Base-by-base conservation (phyloP, 495 filamentous ascomycete genomes). In the Neurospora tetraspora region DNA sequence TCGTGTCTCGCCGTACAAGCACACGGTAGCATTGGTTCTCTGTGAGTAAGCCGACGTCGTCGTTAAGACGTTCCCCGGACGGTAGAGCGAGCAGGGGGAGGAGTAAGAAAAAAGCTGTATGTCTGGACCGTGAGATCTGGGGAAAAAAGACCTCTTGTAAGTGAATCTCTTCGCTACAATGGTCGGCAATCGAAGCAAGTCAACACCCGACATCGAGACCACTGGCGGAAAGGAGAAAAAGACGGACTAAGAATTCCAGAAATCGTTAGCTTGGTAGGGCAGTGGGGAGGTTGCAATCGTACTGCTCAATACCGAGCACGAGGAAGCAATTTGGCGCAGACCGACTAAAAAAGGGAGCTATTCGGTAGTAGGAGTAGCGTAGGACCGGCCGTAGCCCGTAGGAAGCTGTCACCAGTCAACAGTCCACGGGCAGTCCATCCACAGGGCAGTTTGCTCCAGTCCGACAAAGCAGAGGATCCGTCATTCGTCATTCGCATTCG, bases 1-100 rank as follows among this genome's bases (percentile, higher is more conserved):
- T 72, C 31, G 77, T 78, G 76, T n/a, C n/a, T n/a, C n/a, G n/a
- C n/a, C n/a, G n/a, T n/a, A n/a, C 38, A 74, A 71, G 70, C 72
- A 16, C 12, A 42, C 5, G 39, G 39, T 42, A 42, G 39, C 36
- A 23, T 39, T 23, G 37, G 37, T 70, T 36, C 16, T 40, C 16
- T 16, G 12, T 23, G 43, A 12, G 45, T 53, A 20, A 53, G 45
- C 45, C 45, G 45, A 53, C 45, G 45, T 53, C 43, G 43, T 47
- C 45, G 43, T 45, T 45, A 27, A 59, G 47, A 59, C 45, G 23
- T 53, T 27, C 20, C 45, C 45, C 45, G 20, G 45, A 53, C 45
- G 45, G 45, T 4, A 53, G 45, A 23, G n/a, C 11, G 10, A 27
- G 4, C 27, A 61, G 53, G 23, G 23, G 53, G 53, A 8, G 2